These are phyloP conservation scores for Prunus salicina DNA, from an alignment of 306 rosid genomes.

Conservation along the genomic window DNA sequence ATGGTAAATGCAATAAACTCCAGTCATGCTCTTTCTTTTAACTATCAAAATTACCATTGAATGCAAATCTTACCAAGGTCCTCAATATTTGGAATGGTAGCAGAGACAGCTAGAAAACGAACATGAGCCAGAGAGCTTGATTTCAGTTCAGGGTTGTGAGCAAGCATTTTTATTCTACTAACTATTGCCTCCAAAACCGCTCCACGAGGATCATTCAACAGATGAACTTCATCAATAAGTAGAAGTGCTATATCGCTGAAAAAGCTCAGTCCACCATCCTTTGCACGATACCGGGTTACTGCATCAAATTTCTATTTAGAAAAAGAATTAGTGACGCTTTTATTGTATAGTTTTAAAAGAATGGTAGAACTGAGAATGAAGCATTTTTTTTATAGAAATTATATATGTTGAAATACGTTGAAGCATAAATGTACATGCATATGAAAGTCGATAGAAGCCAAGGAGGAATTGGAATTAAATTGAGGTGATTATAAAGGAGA, in stretches of 20 bases:
- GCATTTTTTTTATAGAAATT: not conserved
- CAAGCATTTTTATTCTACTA: constrained; percentile 83
- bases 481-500: not conserved
- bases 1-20: not conserved
- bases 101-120: constrained; percentile 87
- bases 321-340: constrained; percentile 23
- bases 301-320: constrained; percentile 83
- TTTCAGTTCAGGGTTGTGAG: constrained; percentile 72
- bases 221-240: constrained; percentile 95
- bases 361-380: not conserved
- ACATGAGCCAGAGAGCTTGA: constrained; percentile 66
- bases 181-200: constrained; percentile 93
- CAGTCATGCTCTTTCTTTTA: not conserved
- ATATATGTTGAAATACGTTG: not conserved
- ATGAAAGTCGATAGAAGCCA: not conserved
- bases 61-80: constrained; percentile 73
- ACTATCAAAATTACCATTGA: not conserved
- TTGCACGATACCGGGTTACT: constrained; percentile 74
- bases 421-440: not conserved
- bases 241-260: constrained; percentile 87
- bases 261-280: constrained; percentile 86
- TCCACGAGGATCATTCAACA: constrained; percentile 96
- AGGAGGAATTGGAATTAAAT: not conserved
- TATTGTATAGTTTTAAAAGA: constrained; percentile 8
- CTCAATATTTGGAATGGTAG: constrained; percentile 92